phyloP scores from a whole-genome alignment of 2,329 filamentous ascomycete species.

The Tolypocladium guangdongense region DNA sequence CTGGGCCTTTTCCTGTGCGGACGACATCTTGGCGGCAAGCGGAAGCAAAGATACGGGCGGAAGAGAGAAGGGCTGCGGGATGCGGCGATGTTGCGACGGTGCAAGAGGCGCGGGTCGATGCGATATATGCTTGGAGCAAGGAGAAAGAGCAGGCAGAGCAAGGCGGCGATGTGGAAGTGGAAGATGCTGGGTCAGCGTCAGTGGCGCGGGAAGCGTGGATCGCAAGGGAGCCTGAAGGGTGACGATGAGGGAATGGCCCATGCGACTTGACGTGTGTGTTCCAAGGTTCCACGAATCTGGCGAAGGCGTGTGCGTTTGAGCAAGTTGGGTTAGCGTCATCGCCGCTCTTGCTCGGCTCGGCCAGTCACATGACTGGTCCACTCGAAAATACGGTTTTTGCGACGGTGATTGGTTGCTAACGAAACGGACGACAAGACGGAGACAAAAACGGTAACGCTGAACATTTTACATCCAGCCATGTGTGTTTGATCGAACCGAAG shows the following conservation, averaged over 20 bases:
- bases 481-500: neutral
- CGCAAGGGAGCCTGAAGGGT: neutral
- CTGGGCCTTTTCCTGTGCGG: conserved; percentile 65
- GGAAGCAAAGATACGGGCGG: conserved; percentile 7
- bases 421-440: too few species aligned
- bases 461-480: too few species aligned
- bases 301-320: too few species aligned
- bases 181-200: conserved; percentile 17
- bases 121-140: neutral
- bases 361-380: too few species aligned
- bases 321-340: too few species aligned
- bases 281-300: neutral
- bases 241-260: conserved; percentile 6
- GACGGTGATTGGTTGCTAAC: too few species aligned
- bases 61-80: neutral
- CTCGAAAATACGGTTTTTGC: too few species aligned
- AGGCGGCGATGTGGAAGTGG: conserved; percentile 6
- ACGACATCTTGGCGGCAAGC: conserved; percentile 40
- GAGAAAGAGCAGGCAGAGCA: conserved; percentile 9
- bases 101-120: neutral
- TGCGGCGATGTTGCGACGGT: neutral
- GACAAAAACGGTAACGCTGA: too few species aligned
- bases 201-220: conserved; percentile 19
- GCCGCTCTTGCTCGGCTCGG: too few species aligned
- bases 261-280: conserved; percentile 7